Base-by-base conservation (phyloP, 495 filamentous ascomycete species). In the Neurospora tetraspora region DNA sequence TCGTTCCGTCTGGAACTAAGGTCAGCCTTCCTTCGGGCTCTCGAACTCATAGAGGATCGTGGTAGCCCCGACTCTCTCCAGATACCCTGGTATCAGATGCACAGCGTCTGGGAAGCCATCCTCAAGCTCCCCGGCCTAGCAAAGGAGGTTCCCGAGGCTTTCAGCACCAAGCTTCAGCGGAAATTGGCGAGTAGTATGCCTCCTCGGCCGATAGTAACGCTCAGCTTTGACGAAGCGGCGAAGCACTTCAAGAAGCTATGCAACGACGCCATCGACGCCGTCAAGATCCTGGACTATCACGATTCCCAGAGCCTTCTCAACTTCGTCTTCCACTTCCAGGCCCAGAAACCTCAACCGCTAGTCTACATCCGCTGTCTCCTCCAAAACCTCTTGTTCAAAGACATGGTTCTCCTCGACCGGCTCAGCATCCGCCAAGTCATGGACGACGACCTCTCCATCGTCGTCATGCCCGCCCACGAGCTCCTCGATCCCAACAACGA, bases 101-200 rank as follows among this genome's bases (percentile, higher is more conserved):
- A 81, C 69, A 79, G 75, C 1, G 74, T 86, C 5, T 78, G 92
- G 37, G 80, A 82, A 59, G 70, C 79, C 27, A 82, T 96, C 73
- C 81, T 85, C 69, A 81, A 86, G 45, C 88, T 91, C 0, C 84
- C 88, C 20, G 73, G 80, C 0, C 77, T 94, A n/a, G 93, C 89
- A 5, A 90, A 85, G 73, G 81, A 88, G 2, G 90, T 96, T 3
- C 85, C 89, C 14, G 89, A 90, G 43, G 88, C 96, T 3, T 98
- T 97, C 80, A 97, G 94, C 76, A 87, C 89, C 39, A 97, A 96
- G 80, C 87, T 98, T 12, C 96, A 99, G 78, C 88, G 96, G 14
- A 91, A 89, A 73, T 83, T 99, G 6, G 93, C 96, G 9, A 97
- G 93, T 76, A 97, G 93, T 5, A 93, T 97, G 70, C 96, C 96